Percentiles rank a stretch among this genome's conserved stretches.
phyloP scores from a whole-genome alignment of 2,329 filamentous ascomycete species.

The Aspergillus fischeri region DNA sequence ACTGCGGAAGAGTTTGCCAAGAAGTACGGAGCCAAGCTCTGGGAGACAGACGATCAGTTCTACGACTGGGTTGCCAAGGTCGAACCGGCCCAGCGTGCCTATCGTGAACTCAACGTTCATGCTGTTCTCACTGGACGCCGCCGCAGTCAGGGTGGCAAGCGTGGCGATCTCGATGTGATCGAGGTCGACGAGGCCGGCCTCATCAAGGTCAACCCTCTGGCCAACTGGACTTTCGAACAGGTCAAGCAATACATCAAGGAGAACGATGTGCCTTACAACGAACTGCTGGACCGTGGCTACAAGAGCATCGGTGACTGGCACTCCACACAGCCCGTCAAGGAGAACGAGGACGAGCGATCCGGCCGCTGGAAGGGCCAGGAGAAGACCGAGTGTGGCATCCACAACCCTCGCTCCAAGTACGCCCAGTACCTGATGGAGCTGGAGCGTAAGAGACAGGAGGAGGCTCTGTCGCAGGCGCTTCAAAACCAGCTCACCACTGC shows the following conservation, averaged over 20 bases:
- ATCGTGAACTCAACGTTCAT: slow-evolving; percentile 78
- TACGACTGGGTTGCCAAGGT: slow-evolving; percentile 99
- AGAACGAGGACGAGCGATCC: slow-evolving; percentile 91
- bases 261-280: slow-evolving; percentile 90
- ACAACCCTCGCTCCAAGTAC: slow-evolving; percentile 95
- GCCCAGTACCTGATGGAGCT: slow-evolving; percentile 75
- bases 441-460: slow-evolving; percentile 63
- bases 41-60: slow-evolving; percentile 78
- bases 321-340: slow-evolving; percentile 83
- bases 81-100: slow-evolving; percentile 89
- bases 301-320: slow-evolving; percentile 99
- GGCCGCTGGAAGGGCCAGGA: slow-evolving; percentile 93
- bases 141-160: slow-evolving; percentile 87
- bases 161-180: slow-evolving; percentile 83
- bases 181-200: slow-evolving; percentile 88
- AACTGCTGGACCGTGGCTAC: slow-evolving; percentile 86
- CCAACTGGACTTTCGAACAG: slow-evolving; percentile 88
- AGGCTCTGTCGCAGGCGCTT: slow-evolving; percentile 47
- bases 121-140: slow-evolving; percentile 90
- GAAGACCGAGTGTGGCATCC: slow-evolving; percentile 98
- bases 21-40: slow-evolving; percentile 76
- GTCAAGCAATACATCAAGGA: slow-evolving; percentile 83
- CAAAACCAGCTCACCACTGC: slow-evolving; percentile 29
- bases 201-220: slow-evolving; percentile 96
- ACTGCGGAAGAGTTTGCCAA: slow-evolving; percentile 73